Percentiles rank a stretch among this genome's conserved stretches.
Conservation (phyloP, 1,284 basidiomycete genomes). For the Ceratobasidium sp. region DNA sequence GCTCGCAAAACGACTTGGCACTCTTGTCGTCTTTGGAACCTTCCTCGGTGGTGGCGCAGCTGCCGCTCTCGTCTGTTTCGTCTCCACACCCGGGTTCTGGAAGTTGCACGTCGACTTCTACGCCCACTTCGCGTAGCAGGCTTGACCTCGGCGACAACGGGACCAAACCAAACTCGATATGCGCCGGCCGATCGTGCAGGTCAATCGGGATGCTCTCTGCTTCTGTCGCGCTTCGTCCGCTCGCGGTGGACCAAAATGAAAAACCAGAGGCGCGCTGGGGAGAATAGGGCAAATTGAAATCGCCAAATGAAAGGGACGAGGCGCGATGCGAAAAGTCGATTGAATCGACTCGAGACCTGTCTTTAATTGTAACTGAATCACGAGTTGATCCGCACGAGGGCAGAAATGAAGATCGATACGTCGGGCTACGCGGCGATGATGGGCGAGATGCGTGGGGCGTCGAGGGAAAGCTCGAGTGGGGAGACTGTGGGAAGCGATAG, state of each 20-base stretch:
- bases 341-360: conserved; percentile 14
- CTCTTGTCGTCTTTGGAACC: conserved; percentile 1
- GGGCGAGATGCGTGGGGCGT: conserved; percentile 5
- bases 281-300: conserved; percentile 7
- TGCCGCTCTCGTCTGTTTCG: conserved; percentile 10
- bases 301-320: conserved; percentile 9
- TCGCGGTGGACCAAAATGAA: conserved; percentile 29
- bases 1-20: neutral
- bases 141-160: conserved; percentile 27
- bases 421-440: conserved; percentile 9
- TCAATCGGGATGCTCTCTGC: conserved; percentile 41
- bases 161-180: neutral
- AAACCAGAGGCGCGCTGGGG: conserved; percentile 19
- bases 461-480: conserved; percentile 4
- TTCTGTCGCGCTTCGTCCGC: conserved; percentile 19
- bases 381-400: conserved; percentile 37
- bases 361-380: conserved; percentile 14
- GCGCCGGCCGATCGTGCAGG: conserved; percentile 15
- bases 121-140: neutral
- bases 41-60: conserved; percentile 31
- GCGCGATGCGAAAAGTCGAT: neutral
- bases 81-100: conserved; percentile 5
- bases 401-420: conserved; percentile 24
- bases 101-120: conserved; percentile 31
- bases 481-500: conserved; percentile 27